These are phyloP conservation scores for Filosporella fistucella DNA, from an alignment of 495 filamentous ascomycete genomes.

Conservation along the genomic window DNA sequence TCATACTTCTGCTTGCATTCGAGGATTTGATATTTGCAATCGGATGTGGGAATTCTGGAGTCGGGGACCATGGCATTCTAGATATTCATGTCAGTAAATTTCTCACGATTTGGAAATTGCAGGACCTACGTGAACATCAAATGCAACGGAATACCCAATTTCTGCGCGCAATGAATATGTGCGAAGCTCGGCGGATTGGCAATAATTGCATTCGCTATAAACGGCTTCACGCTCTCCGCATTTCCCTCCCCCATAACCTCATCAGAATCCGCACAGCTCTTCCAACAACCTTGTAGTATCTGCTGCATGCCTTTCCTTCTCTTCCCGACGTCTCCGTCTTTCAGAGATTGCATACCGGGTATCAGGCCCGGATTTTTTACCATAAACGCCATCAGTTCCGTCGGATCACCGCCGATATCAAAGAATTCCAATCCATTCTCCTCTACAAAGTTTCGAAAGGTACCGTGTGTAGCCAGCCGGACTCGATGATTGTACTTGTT, in stretches of 20 bases:
- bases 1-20: conserved; percentile 52
- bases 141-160: conserved; percentile 57
- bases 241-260: conserved; percentile 43
- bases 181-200: conserved; percentile 65
- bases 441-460: conserved; percentile 53
- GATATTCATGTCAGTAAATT: background rate
- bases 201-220: conserved; percentile 66
- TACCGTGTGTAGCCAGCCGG: conserved; percentile 57
- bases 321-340: conserved; percentile 58
- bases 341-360: conserved; percentile 55
- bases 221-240: conserved; percentile 46
- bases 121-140: conserved; percentile 47
- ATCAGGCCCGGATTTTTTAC: conserved; percentile 73
- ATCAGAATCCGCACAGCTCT: conserved; percentile 48
- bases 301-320: conserved; percentile 53
- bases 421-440: conserved; percentile 55
- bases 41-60: conserved; percentile 64
- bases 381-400: conserved; percentile 69
- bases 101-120: background rate
- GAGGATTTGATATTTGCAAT: conserved; percentile 60
- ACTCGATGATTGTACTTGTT: conserved; percentile 51
- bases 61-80: conserved; percentile 63
- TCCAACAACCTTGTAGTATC: conserved; percentile 57
- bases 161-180: conserved; percentile 61
- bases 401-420: conserved; percentile 58